Evolutionary conservation across 805 yeast species (phyloP), one percentile per base, ranked within the genome.

Genomic region (Candida loeiensis): DNA sequence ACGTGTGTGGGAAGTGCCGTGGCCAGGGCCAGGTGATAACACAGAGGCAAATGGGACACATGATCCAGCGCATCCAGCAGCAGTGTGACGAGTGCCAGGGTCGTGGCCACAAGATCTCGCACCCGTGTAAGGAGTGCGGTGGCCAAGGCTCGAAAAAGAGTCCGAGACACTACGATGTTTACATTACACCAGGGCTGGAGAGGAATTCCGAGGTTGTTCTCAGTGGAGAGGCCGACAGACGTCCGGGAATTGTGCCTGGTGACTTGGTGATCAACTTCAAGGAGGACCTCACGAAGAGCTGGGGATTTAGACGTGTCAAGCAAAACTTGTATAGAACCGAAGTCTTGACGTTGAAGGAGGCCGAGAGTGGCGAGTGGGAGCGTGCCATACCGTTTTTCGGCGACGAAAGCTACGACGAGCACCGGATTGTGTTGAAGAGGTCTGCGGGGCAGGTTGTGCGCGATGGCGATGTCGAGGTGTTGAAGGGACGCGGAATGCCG

Each of bases 401-500:
- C 55, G 69, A 68, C 15, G 73, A 73, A 21, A 74, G 77, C 36
- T 33, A 19, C 12, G 44, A 34, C 19, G 51, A 48, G 14, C 64
- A 65, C 21, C 56, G 73, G 15, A 58, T 79, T 2, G 50, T 47
- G 0, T 38, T 88, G 3, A 44, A 61, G 26, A 73, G 96, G 43
- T 48, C 36, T 1, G 46, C 51, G 6, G 89, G 90, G 14, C 64
- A 64, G 22, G 54, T 71, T 7, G 79, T 85, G 1, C 47, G 65
- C 33, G 66, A 79, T 52, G 95, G 95, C 2, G 85, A 87, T 48
- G 69, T 84, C 6, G 96, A 93, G 58, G 60, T 71, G 2, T 48
- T 91, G 24, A 64, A 70, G 45, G 89, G 85, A 5, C 81, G 76
- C 51, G 99, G 99, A 17, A 88, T 93, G 97, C 98, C 98, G 2